phyloP scores from a whole-genome alignment of 805 yeast species.

The Lipomyces sp. region DNA sequence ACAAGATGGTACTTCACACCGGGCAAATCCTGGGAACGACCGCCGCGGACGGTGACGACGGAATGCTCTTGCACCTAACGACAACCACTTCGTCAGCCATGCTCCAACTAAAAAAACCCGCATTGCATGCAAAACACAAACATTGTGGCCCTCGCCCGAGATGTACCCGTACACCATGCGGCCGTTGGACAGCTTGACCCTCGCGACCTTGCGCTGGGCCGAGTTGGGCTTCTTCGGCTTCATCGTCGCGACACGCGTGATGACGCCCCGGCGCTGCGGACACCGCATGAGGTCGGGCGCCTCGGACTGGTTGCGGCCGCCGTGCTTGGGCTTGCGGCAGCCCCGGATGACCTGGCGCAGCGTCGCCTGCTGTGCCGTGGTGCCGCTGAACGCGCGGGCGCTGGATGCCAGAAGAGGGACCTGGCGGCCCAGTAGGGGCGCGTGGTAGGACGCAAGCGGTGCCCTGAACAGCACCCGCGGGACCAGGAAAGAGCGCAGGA shows the following conservation, averaged over 20 bases:
- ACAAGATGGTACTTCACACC: slow-evolving; percentile 95
- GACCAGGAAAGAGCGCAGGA: too few species aligned
- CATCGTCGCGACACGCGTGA: slow-evolving; percentile 85
- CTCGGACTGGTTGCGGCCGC: slow-evolving; percentile 44
- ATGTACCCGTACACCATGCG: slow-evolving; percentile 86
- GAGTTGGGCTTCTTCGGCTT: slow-evolving; percentile 99
- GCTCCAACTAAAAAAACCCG: not conserved
- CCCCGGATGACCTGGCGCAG: slow-evolving; percentile 76
- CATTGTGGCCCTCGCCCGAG: slow-evolving; percentile 97
- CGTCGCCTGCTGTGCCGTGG: slow-evolving; percentile 47
- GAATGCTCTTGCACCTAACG: slow-evolving; percentile 81
- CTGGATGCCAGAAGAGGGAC: not conserved
- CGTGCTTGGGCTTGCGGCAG: slow-evolving; percentile 50
- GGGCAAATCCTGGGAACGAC: slow-evolving; percentile 95
- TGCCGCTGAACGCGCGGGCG: slow-evolving; percentile 9
- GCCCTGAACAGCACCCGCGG: too few species aligned
- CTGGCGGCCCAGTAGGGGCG: not conserved
- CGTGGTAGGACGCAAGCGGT: not conserved
- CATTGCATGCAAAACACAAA: slow-evolving; percentile 31
- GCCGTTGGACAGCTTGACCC: slow-evolving; percentile 90
- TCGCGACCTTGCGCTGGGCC: slow-evolving; percentile 93
- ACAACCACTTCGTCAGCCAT: not conserved
- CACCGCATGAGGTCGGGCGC: slow-evolving; percentile 80
- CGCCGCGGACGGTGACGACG: slow-evolving; percentile 95
- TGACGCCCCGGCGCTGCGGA: slow-evolving; percentile 92